Evolutionary conservation across 768 basidiomycete species (phyloP), one percentile per base, ranked within the genome.

Genomic region (Holtermanniella nyarrowii): DNA sequence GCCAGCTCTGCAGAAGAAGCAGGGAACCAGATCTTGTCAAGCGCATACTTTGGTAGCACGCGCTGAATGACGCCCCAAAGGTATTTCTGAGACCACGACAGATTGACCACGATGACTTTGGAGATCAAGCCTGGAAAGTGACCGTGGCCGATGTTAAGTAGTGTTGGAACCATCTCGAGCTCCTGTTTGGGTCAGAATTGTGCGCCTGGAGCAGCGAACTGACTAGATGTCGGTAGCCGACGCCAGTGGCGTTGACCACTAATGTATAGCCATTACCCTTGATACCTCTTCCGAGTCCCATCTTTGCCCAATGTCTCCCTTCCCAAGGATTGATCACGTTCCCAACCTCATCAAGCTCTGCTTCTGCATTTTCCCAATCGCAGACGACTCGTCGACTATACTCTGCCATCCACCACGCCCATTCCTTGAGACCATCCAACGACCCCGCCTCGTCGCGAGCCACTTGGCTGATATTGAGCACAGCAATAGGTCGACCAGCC

Each of bases 41-140:
- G 53, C 3, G 69, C 68, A 18, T 63, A 61, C 26, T 55, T 47
- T 3, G 71, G 71, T 12, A 72, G 46, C 14, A 71, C 54, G 12
- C 64, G 61, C 48, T 71, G 70, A 50, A 72, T 47, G 41, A 66
- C 52, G 4, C 58, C 54, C 71, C 71, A 72, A 48, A 70, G 56
- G 14, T 58, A 58, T 18, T 62, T 50, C 26, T 66, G 63, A 0
- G 62, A 61, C 71, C 71, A 72, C 0, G 66, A 63, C 12, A 65
- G 59, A 51, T 70, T 70, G 37, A 68, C 56, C 24, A 72, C 60
- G 53, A 63, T 63, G 24, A 67, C 63, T 5, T 57, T 46, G 16
- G 61, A 58, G 50, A 70, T 60, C 24, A 69, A 53, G 1, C 68
- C 68, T 3, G 71, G 69, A 44, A 66, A 72, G 46, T 68, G 57